Evolutionary conservation across 78 protist species (phyloP), one percentile per base, ranked within the genome.

Genomic region (Dictyostelium firmibasis): DNA sequence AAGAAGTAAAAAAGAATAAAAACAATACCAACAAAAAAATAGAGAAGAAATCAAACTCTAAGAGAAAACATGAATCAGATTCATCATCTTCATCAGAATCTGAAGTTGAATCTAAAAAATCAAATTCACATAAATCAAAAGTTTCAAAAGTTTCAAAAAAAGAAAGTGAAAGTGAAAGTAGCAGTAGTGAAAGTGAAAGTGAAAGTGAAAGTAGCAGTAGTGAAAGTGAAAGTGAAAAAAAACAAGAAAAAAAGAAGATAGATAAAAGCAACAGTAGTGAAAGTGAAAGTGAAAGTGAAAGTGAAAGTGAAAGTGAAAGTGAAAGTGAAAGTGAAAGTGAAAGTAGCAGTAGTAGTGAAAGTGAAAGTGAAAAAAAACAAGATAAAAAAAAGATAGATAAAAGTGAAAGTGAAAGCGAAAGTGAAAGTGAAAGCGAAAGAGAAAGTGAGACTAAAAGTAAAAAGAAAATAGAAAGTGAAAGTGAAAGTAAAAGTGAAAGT

Each of bases 161-260:
- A 76, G 27, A 72, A 67, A 1, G 72, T 78, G 83, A 78, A 20
- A 33, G 31, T 16, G 53, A 36, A 38, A n/a, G n/a, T n/a, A n/a
- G n/a, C n/a, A 25, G 5, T 25, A 25, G 33, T n/a, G 25, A 33
- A 29, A 64, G 74, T 64, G 74, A 64, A 29, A 69, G 77, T 69
- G 77, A 79, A 14, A n/a, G 33, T 35, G 29, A 10, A 6, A 25
- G 5, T 35, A 43, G 27, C 35, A 78, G 29, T 20, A 75, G 81
- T 36, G 82, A 76, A 44, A 79, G 84, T 79, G 84, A 79, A 44
- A 79, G 43, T 18, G 83, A 41, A 41, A 43, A 20, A n/a, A n/a
- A n/a, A n/a, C n/a, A n/a, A n/a, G n/a, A n/a, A n/a, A n/a, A n/a
- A n/a, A n/a, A n/a, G n/a, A n/a, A n/a, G n/a, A 38, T n/a, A 70